Evolutionary conservation across 345 rosid genomes (phyloP).

Genomic region (Syzygium aromaticum): DNA sequence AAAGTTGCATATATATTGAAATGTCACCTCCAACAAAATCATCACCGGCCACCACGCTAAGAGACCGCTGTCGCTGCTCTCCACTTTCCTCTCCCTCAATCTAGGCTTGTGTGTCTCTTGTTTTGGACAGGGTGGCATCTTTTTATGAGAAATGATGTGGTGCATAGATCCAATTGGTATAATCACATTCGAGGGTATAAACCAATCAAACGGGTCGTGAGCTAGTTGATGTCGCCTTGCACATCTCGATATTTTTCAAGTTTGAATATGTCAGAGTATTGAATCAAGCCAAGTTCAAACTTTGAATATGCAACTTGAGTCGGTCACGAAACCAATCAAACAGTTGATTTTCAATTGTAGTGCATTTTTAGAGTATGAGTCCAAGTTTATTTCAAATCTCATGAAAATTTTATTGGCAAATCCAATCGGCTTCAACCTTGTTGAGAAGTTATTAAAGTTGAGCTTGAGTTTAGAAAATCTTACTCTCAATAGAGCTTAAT

Average conservation of each 20-base stretch:
- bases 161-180: background rate
- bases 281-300: background rate
- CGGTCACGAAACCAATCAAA: background rate
- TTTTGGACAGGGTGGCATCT: background rate
- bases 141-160: background rate
- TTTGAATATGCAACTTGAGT: background rate
- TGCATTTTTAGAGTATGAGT: background rate
- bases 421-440: background rate
- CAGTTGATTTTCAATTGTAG: background rate
- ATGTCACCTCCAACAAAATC: background rate
- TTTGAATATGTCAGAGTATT: background rate
- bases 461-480: background rate
- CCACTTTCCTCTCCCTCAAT: background rate
- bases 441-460: background rate
- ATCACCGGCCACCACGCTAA: background rate
- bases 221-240: background rate
- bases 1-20: background rate
- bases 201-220: background rate
- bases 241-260: background rate
- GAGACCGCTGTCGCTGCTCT: background rate
- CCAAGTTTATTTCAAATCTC: background rate
- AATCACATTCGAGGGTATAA: background rate
- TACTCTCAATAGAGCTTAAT: background rate
- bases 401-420: background rate
- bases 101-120: background rate